phyloP scores from a whole-genome alignment of 345 rosid species.

The Schrenkiella parvula region DNA sequence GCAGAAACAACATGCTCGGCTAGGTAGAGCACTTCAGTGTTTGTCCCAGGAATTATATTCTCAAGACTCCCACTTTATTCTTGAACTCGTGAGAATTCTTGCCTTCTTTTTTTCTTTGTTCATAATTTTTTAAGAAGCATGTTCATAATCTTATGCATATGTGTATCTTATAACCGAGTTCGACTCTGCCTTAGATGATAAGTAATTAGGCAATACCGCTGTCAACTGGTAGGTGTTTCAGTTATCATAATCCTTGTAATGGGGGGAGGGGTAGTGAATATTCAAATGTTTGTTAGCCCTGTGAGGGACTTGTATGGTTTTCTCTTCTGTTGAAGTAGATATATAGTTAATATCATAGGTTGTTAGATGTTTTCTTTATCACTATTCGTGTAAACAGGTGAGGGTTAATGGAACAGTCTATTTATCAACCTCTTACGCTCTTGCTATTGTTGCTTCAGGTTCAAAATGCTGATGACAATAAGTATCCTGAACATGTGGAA shows the following conservation, averaged over 20 bases:
- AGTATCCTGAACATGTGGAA: conserved; percentile 60
- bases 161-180: not conserved
- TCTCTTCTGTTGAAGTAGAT: not conserved
- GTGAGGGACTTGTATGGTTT: not conserved
- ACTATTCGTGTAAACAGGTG: not conserved
- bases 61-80: conserved; percentile 97
- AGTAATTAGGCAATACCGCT: conserved; percentile 1
- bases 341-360: not conserved
- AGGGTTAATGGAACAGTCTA: not conserved
- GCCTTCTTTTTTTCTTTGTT: conserved; percentile 5
- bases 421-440: conserved; percentile 16
- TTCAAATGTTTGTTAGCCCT: not conserved
- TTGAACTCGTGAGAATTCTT: conserved; percentile 74
- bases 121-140: conserved; percentile 13
- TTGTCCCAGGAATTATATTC: conserved; percentile 96
- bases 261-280: not conserved
- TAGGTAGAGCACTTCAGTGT: conserved; percentile 98
- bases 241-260: not conserved
- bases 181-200: not conserved
- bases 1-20: conserved; percentile 95
- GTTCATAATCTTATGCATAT: not conserved
- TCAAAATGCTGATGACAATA: conserved; percentile 97
- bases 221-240: not conserved
- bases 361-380: conserved; percentile 5
- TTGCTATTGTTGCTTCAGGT: conserved; percentile 57